phyloP scores from a whole-genome alignment of 257 asterid genomes.

The Plectranthus barbatus region DNA sequence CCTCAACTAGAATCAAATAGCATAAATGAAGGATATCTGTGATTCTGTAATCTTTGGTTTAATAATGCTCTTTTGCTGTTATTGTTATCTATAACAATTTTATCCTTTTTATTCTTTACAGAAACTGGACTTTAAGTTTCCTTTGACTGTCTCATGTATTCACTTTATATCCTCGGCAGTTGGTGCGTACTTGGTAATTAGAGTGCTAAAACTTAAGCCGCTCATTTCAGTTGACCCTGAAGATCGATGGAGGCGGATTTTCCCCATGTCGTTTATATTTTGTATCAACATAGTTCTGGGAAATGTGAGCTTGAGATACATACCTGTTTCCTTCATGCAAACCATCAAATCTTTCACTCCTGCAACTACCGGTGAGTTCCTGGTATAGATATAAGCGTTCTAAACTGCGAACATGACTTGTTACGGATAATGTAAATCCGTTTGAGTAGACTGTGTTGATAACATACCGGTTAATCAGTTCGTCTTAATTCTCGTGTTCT shows the following conservation, averaged over 20 bases:
- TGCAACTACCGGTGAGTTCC: slow-evolving; percentile 62
- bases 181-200: slow-evolving; percentile 65
- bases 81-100: not conserved
- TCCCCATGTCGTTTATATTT: slow-evolving; percentile 76
- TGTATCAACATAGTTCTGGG: slow-evolving; percentile 79
- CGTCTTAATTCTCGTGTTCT: slow-evolving; percentile 7
- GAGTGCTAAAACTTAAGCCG: slow-evolving; percentile 67
- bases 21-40: not conserved
- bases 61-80: not conserved
- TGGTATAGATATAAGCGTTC: not conserved
- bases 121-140: slow-evolving; percentile 65
- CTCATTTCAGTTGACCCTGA: slow-evolving; percentile 54
- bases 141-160: slow-evolving; percentile 56
- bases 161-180: slow-evolving; percentile 72
- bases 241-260: slow-evolving; percentile 76
- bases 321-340: slow-evolving; percentile 85
- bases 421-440: too few species aligned
- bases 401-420: too few species aligned
- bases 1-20: not conserved
- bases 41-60: not conserved
- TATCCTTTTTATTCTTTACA: slow-evolving; percentile 17
- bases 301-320: slow-evolving; percentile 66
- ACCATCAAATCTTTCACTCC: slow-evolving; percentile 82
- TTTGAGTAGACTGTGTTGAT: not conserved
- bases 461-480: not conserved